phyloP scores from a whole-genome alignment of 352 stramenopile species.

The Hyaloperonospora brassicae region DNA sequence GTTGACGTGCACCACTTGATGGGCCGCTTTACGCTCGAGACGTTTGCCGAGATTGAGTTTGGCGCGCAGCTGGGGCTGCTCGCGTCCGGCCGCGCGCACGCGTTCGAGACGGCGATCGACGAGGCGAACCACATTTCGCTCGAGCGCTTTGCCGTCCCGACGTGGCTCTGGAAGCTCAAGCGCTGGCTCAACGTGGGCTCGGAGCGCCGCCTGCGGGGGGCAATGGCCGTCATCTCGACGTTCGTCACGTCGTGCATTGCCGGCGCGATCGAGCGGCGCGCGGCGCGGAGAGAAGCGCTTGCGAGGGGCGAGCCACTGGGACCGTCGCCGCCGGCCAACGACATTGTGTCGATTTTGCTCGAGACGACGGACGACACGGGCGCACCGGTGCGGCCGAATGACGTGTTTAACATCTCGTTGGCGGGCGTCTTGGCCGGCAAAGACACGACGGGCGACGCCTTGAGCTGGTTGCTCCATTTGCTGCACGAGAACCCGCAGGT shows the following conservation, averaged over 20 bases:
- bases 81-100: constrained; percentile 22
- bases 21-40: constrained; percentile 32
- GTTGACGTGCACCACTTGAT: constrained; percentile 32
- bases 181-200: constrained; percentile 33
- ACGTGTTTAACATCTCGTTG: constrained; percentile 57
- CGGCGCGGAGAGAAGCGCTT: constrained; percentile 10
- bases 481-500: constrained; percentile 45
- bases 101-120: constrained; percentile 31
- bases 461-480: constrained; percentile 55
- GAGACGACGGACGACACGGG: constrained; percentile 20
- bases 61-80: constrained; percentile 30
- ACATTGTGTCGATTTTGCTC: constrained; percentile 36
- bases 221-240: constrained; percentile 25
- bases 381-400: constrained; percentile 19
- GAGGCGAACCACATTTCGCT: constrained; percentile 28
- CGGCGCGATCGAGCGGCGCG: constrained; percentile 15
- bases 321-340: constrained; percentile 17
- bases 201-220: constrained; percentile 15
- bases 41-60: constrained; percentile 44
- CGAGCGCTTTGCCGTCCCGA: constrained; percentile 23
- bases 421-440: constrained; percentile 55
- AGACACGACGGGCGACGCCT: constrained; percentile 45
- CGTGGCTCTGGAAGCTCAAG: constrained; percentile 41
- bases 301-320: constrained; percentile 12
- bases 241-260: constrained; percentile 27